These are phyloP conservation scores for Exobasidium cylindrosporum DNA, from an alignment of 1,284 basidiomycete species.

Conservation along the genomic window DNA sequence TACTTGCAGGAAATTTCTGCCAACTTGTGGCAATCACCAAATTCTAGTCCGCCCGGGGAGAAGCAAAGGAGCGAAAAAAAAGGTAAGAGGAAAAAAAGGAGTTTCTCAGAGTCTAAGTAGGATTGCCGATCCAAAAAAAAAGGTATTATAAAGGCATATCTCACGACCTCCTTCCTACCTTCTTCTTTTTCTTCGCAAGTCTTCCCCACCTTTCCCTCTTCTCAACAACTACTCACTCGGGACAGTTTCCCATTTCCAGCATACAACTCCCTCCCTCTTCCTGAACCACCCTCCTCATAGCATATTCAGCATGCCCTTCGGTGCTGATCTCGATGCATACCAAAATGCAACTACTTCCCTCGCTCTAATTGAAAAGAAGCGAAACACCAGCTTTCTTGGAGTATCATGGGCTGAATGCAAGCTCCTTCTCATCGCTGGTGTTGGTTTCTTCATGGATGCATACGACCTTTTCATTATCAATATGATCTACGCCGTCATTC, in stretches of 20 bases:
- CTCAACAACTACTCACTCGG: background rate
- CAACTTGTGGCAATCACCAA: too few relatives aligned
- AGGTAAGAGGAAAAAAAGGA: too few relatives aligned
- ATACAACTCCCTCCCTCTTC: background rate
- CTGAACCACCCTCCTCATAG: conserved; percentile 3
- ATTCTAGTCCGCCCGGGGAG: too few relatives aligned
- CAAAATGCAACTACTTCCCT: conserved; percentile 33
- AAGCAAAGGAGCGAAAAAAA: too few relatives aligned
- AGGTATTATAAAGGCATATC: too few relatives aligned
- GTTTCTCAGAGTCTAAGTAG: too few relatives aligned
- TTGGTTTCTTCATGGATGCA: conserved; percentile 52
- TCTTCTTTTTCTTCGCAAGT: too few relatives aligned
- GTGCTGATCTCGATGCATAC: conserved; percentile 46
- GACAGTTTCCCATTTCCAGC: background rate
- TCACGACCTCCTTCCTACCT: background rate
- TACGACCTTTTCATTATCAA: conserved; percentile 53
- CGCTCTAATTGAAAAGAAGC: conserved; percentile 39
- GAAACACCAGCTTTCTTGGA: conserved; percentile 34
- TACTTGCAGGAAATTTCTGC: too few relatives aligned
- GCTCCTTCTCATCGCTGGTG: conserved; percentile 48
- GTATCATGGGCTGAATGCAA: conserved; percentile 47
- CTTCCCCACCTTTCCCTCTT: background rate
- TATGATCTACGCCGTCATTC: conserved; percentile 49
- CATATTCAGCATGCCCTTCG: conserved; percentile 37
- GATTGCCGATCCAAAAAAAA: too few relatives aligned